Conservation (phyloP, 129 eudicot genomes). For the Heracleum sosnowskyi region DNA sequence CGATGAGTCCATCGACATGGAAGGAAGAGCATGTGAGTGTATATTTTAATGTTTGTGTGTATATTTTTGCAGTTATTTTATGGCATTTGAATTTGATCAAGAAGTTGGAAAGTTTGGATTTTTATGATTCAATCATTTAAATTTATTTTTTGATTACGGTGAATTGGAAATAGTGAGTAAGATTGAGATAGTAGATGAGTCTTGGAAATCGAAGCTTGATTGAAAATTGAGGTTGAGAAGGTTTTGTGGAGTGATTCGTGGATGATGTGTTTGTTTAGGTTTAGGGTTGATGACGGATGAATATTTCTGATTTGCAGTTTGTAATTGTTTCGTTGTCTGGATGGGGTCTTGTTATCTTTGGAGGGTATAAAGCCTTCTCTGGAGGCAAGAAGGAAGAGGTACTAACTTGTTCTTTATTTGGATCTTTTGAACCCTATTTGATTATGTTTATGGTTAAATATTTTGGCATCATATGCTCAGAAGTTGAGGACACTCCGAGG, state of each 20-base stretch:
- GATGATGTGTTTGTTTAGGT: not conserved
- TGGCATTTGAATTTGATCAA: not conserved
- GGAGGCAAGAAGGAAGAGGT: constrained; percentile 58
- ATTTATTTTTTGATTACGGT: not conserved
- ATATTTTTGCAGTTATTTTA: not conserved
- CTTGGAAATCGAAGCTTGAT: not conserved
- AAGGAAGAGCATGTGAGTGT: constrained; percentile 90
- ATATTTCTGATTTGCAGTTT: constrained; percentile 29
- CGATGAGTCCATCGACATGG: constrained; percentile 79
- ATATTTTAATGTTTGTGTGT: not conserved
- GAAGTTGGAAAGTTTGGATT: not conserved
- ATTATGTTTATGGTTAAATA: not conserved
- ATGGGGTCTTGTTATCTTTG: constrained; percentile 52
- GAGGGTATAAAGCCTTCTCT: constrained; percentile 55
- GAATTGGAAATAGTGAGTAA: not conserved
- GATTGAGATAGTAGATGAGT: not conserved
- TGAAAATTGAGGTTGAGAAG: not conserved
- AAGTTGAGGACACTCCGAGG: not conserved
- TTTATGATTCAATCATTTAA: no score
- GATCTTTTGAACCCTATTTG: not conserved
- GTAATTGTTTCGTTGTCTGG: constrained; percentile 67
- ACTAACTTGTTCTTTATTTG: not conserved
- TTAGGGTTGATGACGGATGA: not conserved
- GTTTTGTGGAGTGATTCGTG: not conserved
- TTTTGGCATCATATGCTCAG: not conserved